Conservation (phyloP, 2,329 filamentous ascomycete species). For the Aureobasidium sp. region DNA sequence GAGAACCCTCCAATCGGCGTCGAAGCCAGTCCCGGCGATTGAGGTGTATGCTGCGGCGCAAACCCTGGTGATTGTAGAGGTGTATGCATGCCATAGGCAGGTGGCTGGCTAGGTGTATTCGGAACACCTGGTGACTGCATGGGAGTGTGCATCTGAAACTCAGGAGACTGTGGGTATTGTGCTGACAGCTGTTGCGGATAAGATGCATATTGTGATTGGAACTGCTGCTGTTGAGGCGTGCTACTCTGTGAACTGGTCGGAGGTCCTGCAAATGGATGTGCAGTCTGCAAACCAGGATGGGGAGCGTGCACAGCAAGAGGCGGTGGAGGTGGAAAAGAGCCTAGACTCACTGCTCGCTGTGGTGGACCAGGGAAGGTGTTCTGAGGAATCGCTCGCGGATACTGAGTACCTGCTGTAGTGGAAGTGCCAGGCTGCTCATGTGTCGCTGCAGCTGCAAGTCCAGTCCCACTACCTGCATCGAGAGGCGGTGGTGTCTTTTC, state of each 20-base stretch:
- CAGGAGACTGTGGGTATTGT: conserved; percentile 17
- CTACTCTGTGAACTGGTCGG: conserved; percentile 19
- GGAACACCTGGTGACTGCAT: conserved; percentile 22
- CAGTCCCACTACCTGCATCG: conserved; percentile 50
- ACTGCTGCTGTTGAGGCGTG: conserved; percentile 20
- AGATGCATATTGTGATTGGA: conserved; percentile 29
- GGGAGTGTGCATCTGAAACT: conserved; percentile 10
- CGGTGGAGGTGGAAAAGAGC: conserved; percentile 29
- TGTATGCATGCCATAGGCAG: conserved; percentile 31
- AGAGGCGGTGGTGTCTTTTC: conserved; percentile 74
- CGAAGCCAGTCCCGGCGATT: conserved; percentile 23
- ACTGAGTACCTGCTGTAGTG: conserved; percentile 18
- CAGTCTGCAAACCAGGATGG: conserved; percentile 14
- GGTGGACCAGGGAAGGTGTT: conserved; percentile 34
- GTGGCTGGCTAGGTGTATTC: conserved; percentile 27
- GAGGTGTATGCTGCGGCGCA: conserved; percentile 26
- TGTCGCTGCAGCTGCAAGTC: conserved; percentile 32
- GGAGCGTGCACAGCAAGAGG: conserved; percentile 20
- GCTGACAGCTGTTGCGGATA: conserved; percentile 17
- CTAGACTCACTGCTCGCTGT: conserved; percentile 21
- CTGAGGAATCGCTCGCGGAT: conserved; percentile 9
- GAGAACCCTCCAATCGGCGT: conserved; percentile 49
- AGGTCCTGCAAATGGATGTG: conserved; percentile 16
- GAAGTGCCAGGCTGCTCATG: conserved; percentile 30
- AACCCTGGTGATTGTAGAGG: conserved; percentile 26